Percentiles rank a stretch among this genome's conserved stretches.
These are phyloP conservation scores for Sugiyamaella castrensis DNA, from an alignment of 1,139 yeast species.

Conservation along the genomic window DNA sequence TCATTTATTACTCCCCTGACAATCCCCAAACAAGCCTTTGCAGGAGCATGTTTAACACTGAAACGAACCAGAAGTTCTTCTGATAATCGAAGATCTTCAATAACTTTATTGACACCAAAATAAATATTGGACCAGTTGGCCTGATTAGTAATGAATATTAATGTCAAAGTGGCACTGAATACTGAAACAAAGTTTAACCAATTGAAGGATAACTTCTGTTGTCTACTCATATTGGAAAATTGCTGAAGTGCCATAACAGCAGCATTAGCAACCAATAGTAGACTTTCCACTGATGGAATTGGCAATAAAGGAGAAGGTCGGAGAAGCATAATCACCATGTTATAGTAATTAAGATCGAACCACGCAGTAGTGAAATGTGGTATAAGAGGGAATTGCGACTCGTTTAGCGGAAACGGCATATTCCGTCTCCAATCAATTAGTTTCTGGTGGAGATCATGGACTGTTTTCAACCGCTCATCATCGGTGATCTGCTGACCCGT, in stretches of 20 bases:
- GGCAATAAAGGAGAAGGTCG: conserved; percentile 30
- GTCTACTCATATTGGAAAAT: conserved; percentile 21
- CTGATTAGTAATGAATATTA: conserved; percentile 24
- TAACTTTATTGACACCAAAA: conserved; percentile 14
- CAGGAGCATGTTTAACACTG: conserved; percentile 22
- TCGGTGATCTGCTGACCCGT: conserved; percentile 8
- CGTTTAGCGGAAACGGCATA: conserved; percentile 27
- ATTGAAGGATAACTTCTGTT: conserved; percentile 24
- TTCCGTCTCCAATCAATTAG: conserved; percentile 27
- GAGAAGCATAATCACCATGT: conserved; percentile 26
- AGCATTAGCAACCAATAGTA: conserved; percentile 22
- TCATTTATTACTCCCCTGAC: conserved; percentile 13
- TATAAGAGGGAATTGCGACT: conserved; percentile 21
- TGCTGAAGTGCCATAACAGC: conserved; percentile 24
- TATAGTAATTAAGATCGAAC: conserved; percentile 30
- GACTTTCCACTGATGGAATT: conserved; percentile 21
- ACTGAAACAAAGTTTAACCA: conserved; percentile 26
- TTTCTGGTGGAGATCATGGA: conserved; percentile 22
- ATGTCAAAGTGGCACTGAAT: conserved; percentile 23
- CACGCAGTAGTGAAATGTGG: conserved; percentile 27
- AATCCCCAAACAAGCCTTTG: conserved; percentile 19
- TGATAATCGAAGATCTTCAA: conserved; percentile 17
- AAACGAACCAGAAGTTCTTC: conserved; percentile 19
- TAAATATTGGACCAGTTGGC: conserved; percentile 15
- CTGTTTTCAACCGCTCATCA: conserved; percentile 11